These are phyloP conservation scores for Penicillium bialowiezense DNA, from an alignment of 495 filamentous ascomycete genomes.

Conservation along the genomic window DNA sequence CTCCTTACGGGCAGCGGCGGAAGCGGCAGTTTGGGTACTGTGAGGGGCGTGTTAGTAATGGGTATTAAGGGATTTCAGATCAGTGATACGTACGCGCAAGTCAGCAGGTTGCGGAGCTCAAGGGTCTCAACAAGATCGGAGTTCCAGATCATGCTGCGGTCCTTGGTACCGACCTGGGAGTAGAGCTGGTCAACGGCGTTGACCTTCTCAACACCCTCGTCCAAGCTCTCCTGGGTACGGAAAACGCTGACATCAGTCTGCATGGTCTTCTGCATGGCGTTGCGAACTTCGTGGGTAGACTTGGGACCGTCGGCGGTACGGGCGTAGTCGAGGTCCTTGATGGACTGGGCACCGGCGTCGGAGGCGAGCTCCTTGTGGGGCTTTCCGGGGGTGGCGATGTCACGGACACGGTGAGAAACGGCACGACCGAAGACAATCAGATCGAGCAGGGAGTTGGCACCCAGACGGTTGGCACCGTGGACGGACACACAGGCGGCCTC, in stretches of 20 bases:
- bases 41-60: slow-evolving; percentile 9
- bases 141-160: slow-evolving; percentile 99
- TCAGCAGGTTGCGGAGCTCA: slow-evolving; percentile 88
- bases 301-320: slow-evolving; percentile 81
- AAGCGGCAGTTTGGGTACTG: slow-evolving; percentile 78
- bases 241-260: slow-evolving; percentile 96
- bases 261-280: slow-evolving; percentile 97
- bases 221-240: slow-evolving; percentile 86
- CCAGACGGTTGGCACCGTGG: slow-evolving; percentile 95
- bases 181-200: slow-evolving; percentile 77
- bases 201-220: slow-evolving; percentile 82
- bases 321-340: slow-evolving; percentile 80
- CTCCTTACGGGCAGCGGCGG: slow-evolving; percentile 88
- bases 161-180: slow-evolving; percentile 83
- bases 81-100: slow-evolving; percentile 73
- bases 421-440: slow-evolving; percentile 96
- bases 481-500: slow-evolving; percentile 97
- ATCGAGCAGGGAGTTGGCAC: slow-evolving; percentile 96
- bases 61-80: too few species aligned
- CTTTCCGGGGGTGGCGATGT: slow-evolving; percentile 77
- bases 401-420: slow-evolving; percentile 91
- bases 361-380: slow-evolving; percentile 71
- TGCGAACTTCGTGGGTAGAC: slow-evolving; percentile 79
- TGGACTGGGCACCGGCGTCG: slow-evolving; percentile 82
- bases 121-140: slow-evolving; percentile 93